phyloP scores from a whole-genome alignment of 192 early-diverging fungal species.

The Backusella macrospora region DNA sequence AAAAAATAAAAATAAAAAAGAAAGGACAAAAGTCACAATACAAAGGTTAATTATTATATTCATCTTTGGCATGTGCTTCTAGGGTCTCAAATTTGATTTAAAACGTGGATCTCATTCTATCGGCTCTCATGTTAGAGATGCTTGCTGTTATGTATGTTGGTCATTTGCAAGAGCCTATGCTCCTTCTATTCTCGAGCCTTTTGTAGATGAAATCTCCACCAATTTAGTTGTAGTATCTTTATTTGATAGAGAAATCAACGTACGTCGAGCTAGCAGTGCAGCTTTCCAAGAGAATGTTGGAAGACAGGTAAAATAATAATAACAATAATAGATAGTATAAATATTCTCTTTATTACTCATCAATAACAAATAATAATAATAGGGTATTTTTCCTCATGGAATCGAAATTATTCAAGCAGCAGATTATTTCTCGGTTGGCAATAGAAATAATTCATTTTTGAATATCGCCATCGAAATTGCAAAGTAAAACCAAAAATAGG shows the following conservation, averaged over 20 bases:
- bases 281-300: conserved; percentile 99
- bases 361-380: too few species aligned
- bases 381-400: conserved; percentile 86
- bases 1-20: conserved; percentile 37
- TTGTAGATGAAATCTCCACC: conserved; percentile 68
- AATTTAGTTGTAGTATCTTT: conserved; percentile 79
- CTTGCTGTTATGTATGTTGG: conserved; percentile 97
- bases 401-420: conserved; percentile 89
- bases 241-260: conserved; percentile 93
- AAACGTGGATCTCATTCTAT: conserved; percentile 89
- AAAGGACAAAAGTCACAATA: too few species aligned
- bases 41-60: conserved; percentile 56
- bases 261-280: conserved; percentile 90
- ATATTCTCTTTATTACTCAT: background rate
- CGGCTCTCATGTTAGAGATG: conserved; percentile 93
- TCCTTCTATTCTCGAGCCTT: conserved; percentile 63
- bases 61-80: conserved; percentile 63
- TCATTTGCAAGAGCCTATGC: conserved; percentile 93
- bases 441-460: conserved; percentile 73
- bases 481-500: conserved; percentile 46
- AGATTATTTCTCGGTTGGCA: conserved; percentile 93
- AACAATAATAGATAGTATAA: too few species aligned
- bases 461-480: conserved; percentile 75
- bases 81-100: conserved; percentile 86
- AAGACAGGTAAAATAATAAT: too few species aligned